These are phyloP conservation scores for Usnea hakonensis DNA, from an alignment of 495 filamentous ascomycete genomes.

Conservation along the genomic window DNA sequence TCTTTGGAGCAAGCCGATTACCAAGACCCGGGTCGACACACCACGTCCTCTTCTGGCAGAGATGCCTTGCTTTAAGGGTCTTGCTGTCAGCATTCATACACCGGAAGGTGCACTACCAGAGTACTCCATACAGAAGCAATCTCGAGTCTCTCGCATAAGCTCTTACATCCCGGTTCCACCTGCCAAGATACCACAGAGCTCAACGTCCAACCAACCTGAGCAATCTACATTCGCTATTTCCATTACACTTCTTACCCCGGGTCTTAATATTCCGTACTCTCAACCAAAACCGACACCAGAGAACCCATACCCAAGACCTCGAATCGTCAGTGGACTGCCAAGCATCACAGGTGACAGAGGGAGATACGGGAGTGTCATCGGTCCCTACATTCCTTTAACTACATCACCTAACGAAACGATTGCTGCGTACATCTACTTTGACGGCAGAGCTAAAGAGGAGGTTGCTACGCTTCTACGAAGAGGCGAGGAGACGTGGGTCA, in stretches of 20 bases:
- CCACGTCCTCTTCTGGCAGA: not conserved
- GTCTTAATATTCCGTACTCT: constrained; percentile 82
- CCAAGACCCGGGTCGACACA: not conserved
- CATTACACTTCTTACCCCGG: constrained; percentile 87
- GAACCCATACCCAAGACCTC: constrained; percentile 67
- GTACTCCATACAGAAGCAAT: constrained; percentile 90
- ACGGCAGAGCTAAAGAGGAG: constrained; percentile 90
- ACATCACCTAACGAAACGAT: constrained; percentile 90
- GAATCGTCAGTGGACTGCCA: constrained; percentile 65
- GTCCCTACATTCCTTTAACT: constrained; percentile 82
- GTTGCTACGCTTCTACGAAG: constrained; percentile 88
- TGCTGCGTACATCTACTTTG: constrained; percentile 98
- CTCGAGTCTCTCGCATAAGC: constrained; percentile 81
- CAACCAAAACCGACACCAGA: constrained; percentile 64
- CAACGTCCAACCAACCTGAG: constrained; percentile 65
- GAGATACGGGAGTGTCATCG: constrained; percentile 51
- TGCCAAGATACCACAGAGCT: constrained; percentile 62
- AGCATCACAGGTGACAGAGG: constrained; percentile 48
- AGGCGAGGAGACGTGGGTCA: constrained; percentile 98
- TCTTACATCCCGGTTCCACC: constrained; percentile 94
- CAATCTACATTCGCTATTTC: constrained; percentile 93
- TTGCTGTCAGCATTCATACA: constrained; percentile 92
- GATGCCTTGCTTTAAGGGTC: constrained; percentile 98
- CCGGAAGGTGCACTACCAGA: constrained; percentile 82
- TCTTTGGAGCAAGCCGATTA: not conserved